Evolutionary conservation across 1,284 basidiomycete genomes (phyloP).

Genomic region (Lentinula novae-zelandiae): DNA sequence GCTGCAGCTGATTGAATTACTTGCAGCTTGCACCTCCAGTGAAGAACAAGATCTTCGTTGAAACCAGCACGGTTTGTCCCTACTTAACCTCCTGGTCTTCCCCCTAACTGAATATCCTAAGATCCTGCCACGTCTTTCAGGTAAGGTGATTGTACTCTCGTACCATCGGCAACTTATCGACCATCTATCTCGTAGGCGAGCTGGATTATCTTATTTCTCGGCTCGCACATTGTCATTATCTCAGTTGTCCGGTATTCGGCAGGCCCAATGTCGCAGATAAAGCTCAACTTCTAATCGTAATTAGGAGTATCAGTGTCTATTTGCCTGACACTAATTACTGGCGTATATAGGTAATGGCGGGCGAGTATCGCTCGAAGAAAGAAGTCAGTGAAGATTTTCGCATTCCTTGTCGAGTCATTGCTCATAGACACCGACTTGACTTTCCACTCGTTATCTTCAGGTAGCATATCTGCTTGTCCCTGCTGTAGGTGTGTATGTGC

Average conservation of each 20-base stretch:
- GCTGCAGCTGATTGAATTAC: not conserved
- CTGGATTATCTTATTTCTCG: conserved; percentile 69
- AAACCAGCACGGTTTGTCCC: conserved; percentile 69
- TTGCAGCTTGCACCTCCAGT: conserved; percentile 35
- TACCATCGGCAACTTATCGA: not conserved
- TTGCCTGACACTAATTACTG: not conserved
- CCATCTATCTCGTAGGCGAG: conserved; percentile 41
- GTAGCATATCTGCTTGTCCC: conserved; percentile 75
- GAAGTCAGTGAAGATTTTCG: conserved; percentile 27
- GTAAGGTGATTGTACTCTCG: conserved; percentile 27
- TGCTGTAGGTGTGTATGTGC: conserved; percentile 38
- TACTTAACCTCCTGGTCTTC: not conserved
- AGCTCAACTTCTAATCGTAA: conserved; percentile 61
- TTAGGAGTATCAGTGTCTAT: not conserved
- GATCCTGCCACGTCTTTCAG: conserved; percentile 72
- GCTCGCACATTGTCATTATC: conserved; percentile 61
- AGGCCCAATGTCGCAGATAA: conserved; percentile 64
- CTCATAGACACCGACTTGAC: not conserved
- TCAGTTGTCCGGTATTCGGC: conserved; percentile 83
- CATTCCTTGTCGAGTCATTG: not conserved
- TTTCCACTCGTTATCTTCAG: not conserved
- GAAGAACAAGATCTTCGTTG: conserved; percentile 72
- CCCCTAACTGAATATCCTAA: conserved; percentile 22
- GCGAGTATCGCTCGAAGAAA: conserved; percentile 83
- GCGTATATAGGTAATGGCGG: conserved; percentile 58